phyloP scores from a whole-genome alignment of 163 green algal species.

The Trebouxiophyceae sp. region DNA sequence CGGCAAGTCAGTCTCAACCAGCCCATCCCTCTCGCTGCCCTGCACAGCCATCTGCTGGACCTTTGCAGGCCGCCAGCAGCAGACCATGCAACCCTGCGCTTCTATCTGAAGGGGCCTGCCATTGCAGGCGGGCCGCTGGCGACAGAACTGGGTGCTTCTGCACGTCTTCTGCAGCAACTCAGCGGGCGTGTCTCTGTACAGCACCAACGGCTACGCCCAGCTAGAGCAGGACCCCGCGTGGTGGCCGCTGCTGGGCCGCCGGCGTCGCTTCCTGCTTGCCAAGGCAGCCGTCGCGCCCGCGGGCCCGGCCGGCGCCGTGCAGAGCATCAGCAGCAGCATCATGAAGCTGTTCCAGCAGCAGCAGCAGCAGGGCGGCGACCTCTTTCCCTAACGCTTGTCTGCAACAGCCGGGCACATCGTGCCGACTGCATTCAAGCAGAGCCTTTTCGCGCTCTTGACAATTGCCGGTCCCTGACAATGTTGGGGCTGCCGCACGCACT shows the following conservation, averaged over 20 bases:
- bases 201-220: neutral
- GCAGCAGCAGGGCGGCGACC: no score
- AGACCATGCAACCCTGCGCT: neutral
- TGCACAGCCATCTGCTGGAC: neutral
- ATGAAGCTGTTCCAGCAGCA: conserved; percentile 1
- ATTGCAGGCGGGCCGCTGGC: conserved; percentile 15
- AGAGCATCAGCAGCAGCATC: neutral
- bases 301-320: neutral
- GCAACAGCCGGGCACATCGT: neutral
- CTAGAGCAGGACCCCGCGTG: conserved; percentile 1
- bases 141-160: conserved; percentile 23
- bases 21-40: neutral
- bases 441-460: neutral
- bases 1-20: no score
- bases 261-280: conserved; percentile 3
- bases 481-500: no score
- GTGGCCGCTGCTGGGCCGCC: neutral
- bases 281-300: neutral
- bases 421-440: neutral
- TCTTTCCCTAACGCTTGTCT: no score
- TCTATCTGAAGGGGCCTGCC: neutral
- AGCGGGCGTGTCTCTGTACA: neutral
- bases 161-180: conserved; percentile 28
- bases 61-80: neutral
- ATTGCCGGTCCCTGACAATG: no score